Percentiles rank a stretch among this genome's conserved stretches.
phyloP scores from a whole-genome alignment of 2,329 filamentous ascomycete genomes.

The Sarocladiaceae sp. region DNA sequence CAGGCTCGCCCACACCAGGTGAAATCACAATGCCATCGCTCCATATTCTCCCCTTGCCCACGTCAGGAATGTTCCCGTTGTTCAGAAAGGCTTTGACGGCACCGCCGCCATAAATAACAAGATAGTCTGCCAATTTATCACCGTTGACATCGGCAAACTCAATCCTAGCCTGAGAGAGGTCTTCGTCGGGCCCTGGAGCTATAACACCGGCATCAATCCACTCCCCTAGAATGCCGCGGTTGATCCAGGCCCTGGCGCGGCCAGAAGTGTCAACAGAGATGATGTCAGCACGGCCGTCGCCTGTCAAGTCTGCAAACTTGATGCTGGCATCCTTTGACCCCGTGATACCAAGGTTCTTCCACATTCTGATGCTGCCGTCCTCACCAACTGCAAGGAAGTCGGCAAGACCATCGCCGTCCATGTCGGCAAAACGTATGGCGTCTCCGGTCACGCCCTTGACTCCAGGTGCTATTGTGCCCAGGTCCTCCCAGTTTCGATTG shows the following conservation, averaged over 20 bases:
- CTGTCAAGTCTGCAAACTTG: not conserved
- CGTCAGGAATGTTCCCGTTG: conserved; percentile 7
- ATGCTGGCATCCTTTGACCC: conserved; percentile 2
- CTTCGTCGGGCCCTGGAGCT: conserved; percentile 10
- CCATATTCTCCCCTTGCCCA: conserved; percentile 10
- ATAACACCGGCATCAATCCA: not conserved
- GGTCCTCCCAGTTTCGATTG: conserved; percentile 8
- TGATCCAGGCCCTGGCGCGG: conserved; percentile 9
- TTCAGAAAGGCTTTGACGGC: conserved; percentile 17
- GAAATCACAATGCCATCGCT: conserved; percentile 11
- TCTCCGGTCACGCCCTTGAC: conserved; percentile 4
- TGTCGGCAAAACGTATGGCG: conserved; percentile 13
- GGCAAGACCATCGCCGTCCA: conserved; percentile 14
- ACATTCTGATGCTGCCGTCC: conserved; percentile 11
- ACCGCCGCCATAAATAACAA: conserved; percentile 16
- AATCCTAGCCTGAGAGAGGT: conserved; percentile 4
- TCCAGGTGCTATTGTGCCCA: conserved; percentile 11
- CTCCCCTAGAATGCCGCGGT: conserved; percentile 9
- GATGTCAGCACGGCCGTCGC: not conserved
- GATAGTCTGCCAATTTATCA: conserved; percentile 14
- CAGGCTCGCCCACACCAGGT: conserved; percentile 14
- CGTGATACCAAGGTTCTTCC: conserved; percentile 14
- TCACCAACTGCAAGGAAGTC: conserved; percentile 14
- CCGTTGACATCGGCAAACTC: conserved; percentile 11
- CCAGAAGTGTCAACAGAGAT: not conserved